These are phyloP conservation scores for Artemisia annua DNA, from an alignment of 129 eudicot genomes.

Conservation along the genomic window DNA sequence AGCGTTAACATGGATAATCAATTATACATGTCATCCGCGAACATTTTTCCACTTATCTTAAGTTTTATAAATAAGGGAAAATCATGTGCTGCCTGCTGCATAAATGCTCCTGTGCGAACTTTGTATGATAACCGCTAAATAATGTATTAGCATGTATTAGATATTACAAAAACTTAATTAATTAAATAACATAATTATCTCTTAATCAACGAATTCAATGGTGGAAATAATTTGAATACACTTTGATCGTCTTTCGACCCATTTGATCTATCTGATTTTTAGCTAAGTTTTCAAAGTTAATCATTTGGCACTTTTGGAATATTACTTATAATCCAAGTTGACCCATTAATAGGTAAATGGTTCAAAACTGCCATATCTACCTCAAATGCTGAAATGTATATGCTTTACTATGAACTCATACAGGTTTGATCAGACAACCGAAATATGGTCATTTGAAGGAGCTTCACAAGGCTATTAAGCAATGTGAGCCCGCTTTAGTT, in stretches of 20 bases:
- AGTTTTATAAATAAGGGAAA: background rate
- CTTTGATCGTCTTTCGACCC: background rate
- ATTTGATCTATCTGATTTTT: background rate
- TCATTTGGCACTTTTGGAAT: background rate
- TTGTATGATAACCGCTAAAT: too few relatives aligned
- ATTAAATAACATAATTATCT: background rate
- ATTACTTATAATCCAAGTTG: background rate
- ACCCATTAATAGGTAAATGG: background rate
- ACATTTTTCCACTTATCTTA: too few relatives aligned
- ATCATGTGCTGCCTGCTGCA: too few relatives aligned
- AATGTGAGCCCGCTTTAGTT: conserved; percentile 74
- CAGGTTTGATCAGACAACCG: conserved; percentile 86
- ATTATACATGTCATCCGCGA: too few relatives aligned
- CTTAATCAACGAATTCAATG: background rate
- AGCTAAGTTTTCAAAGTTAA: background rate
- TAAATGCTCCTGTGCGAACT: too few relatives aligned
- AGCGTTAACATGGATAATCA: background rate
- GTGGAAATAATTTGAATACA: background rate
- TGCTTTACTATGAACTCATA: conserved; percentile 11
- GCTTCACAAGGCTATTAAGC: conserved; percentile 82
- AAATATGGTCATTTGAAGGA: conserved; percentile 86
- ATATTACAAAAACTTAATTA: too few relatives aligned
- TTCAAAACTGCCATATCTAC: conserved; percentile 1
- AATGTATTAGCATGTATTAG: too few relatives aligned
- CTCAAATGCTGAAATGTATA: conserved; percentile 6